Evolutionary conservation across 768 basidiomycete genomes (phyloP).

Genomic region (Suillus decipiens): DNA sequence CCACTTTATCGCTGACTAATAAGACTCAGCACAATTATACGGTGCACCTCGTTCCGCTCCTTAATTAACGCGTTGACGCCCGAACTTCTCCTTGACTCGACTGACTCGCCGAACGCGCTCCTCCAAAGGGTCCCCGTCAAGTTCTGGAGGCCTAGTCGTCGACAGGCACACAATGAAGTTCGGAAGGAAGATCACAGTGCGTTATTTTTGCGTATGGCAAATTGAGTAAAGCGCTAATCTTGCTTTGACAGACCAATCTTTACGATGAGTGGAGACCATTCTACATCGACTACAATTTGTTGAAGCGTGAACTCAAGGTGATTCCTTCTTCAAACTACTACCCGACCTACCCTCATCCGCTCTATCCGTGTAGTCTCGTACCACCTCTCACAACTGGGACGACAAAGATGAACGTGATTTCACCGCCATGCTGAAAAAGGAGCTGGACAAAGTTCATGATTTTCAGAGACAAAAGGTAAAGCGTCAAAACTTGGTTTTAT

Average conservation of each 20-base stretch:
- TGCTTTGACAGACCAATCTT: conserved; percentile 60
- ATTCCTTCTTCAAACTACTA: conserved; percentile 8
- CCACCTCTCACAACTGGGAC: conserved; percentile 64
- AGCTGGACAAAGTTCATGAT: conserved; percentile 92
- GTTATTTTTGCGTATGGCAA: conserved; percentile 19
- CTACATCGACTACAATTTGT: conserved; percentile 85
- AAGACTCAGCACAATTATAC: background rate
- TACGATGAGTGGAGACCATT: conserved; percentile 91
- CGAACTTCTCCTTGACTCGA: background rate
- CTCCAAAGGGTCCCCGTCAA: background rate
- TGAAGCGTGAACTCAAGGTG: conserved; percentile 92
- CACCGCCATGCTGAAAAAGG: conserved; percentile 71
- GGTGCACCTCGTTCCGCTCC: too few relatives aligned
- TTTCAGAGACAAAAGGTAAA: conserved; percentile 88
- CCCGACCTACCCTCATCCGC: background rate
- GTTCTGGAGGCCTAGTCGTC: background rate
- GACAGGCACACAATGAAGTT: conserved; percentile 64
- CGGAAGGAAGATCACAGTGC: conserved; percentile 72
- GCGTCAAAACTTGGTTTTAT: conserved; percentile 11
- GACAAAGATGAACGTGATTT: conserved; percentile 83
- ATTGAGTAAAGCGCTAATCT: background rate
- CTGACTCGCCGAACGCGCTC: background rate
- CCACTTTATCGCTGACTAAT: background rate
- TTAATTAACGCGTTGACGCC: conserved; percentile 2
- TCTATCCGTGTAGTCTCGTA: conserved; percentile 42